phyloP scores from a whole-genome alignment of 2,329 filamentous ascomycete genomes.

The Trichoderma cornu-damae region DNA sequence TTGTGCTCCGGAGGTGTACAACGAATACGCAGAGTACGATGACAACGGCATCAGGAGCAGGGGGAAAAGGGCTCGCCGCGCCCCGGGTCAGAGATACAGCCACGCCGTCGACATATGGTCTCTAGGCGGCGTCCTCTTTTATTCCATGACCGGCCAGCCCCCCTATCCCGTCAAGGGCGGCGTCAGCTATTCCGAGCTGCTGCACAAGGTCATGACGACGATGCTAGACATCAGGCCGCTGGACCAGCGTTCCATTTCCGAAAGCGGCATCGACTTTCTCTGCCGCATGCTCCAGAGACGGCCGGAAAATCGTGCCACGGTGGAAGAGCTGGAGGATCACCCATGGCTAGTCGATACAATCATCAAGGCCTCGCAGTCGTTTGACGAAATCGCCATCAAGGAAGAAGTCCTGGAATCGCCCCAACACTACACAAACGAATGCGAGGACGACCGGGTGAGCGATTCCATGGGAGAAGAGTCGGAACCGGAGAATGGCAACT shows the following conservation, averaged over 20 bases:
- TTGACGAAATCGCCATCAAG: conserved; percentile 59
- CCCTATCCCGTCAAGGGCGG: conserved; percentile 77
- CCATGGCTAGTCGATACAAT: conserved; percentile 58
- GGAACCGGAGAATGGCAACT: conserved; percentile 77
- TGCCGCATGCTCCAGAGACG: conserved; percentile 74
- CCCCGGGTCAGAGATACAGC: conserved; percentile 64
- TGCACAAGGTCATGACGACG: conserved; percentile 80
- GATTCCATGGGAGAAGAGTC: conserved; percentile 59
- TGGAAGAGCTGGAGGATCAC: conserved; percentile 64
- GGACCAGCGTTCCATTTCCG: conserved; percentile 53
- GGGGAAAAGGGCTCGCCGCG: conserved; percentile 58
- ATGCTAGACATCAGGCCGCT: conserved; percentile 64
- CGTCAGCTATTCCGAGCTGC: conserved; percentile 70
- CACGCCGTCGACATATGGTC: conserved; percentile 97
- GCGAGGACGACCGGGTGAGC: conserved; percentile 35
- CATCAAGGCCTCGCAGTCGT: conserved; percentile 41
- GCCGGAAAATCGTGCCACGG: conserved; percentile 69
- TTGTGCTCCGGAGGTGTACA: conserved; percentile 95
- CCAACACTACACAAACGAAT: conserved; percentile 45
- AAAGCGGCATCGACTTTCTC: conserved; percentile 67
- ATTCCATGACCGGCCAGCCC: conserved; percentile 69
- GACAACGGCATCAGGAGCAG: conserved; percentile 60
- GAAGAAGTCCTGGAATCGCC: conserved; percentile 45
- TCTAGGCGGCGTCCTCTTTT: conserved; percentile 86
- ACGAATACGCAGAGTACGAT: conserved; percentile 63